Conservation (phyloP, 129 eudicot genomes). For the Artemisia annua region DNA sequence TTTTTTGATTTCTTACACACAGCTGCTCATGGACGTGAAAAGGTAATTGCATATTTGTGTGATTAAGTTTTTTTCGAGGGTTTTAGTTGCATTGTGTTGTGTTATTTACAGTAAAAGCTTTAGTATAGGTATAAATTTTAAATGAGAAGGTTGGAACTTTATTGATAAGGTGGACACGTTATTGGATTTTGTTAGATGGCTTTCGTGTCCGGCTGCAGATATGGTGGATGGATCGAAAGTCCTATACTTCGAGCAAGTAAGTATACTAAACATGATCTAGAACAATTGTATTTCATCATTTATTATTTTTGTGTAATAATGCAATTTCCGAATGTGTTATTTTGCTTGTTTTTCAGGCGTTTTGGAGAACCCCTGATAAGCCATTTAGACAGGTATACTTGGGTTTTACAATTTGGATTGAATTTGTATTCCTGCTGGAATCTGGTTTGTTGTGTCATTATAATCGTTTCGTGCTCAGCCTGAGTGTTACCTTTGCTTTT, state of each 20-base stretch:
- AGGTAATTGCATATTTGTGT: no score
- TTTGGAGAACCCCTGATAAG: conserved; percentile 97
- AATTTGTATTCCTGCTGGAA: background rate
- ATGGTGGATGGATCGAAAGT: conserved; percentile 93
- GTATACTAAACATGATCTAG: background rate
- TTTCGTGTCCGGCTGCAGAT: conserved; percentile 90
- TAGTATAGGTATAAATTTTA: background rate
- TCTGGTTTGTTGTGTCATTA: conserved; percentile 18
- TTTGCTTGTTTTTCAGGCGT: conserved; percentile 63
- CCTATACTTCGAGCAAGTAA: conserved; percentile 80
- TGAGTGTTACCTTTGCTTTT: background rate
- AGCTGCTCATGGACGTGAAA: no score
- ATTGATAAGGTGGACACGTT: conserved; percentile 4
- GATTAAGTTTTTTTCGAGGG: no score
- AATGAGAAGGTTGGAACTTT: conserved; percentile 6
- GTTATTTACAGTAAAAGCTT: no score
- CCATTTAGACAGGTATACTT: conserved; percentile 87
- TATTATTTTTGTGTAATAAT: background rate
- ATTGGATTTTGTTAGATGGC: conserved; percentile 62
- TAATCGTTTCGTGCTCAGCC: no score
- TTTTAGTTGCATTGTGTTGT: no score
- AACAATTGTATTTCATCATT: background rate
- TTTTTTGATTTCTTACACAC: no score
- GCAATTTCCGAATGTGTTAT: conserved; percentile 9
- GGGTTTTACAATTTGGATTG: background rate